phyloP scores from a whole-genome alignment of 2,329 filamentous ascomycete species.

The Cladophialophora exuberans region DNA sequence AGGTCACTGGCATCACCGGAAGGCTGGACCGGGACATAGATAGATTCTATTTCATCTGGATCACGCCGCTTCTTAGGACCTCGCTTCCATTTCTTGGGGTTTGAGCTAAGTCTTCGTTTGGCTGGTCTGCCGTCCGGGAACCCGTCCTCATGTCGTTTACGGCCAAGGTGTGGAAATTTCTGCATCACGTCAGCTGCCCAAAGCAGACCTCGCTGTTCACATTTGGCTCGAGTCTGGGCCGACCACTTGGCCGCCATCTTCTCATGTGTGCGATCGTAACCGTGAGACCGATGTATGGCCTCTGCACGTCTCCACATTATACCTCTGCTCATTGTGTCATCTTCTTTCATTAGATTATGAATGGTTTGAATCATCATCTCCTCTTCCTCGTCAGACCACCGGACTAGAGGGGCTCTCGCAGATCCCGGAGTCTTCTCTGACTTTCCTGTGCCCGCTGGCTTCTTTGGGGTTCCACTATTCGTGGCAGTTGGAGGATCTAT shows the following conservation, averaged over 20 bases:
- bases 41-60: background rate
- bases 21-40: background rate
- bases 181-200: constrained; percentile 9
- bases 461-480: background rate
- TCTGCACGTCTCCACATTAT: constrained; percentile 5
- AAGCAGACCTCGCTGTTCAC: background rate
- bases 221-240: constrained; percentile 5
- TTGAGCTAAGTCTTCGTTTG: background rate
- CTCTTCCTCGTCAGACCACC: constrained; percentile 8
- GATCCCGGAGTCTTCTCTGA: background rate
- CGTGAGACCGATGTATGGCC: background rate
- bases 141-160: background rate
- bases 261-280: constrained; percentile 2
- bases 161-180: background rate
- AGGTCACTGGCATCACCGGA: background rate
- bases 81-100: background rate
- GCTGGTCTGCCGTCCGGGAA: background rate
- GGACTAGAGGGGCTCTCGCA: background rate
- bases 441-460: background rate
- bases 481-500: background rate
- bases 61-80: background rate
- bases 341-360: background rate
- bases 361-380: constrained; percentile 5
- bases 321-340: background rate
- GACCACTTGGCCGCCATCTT: constrained; percentile 14